A percentile compares a stretch with the other conserved stretches of the same genome.
phyloP scores from a whole-genome alignment of 495 filamentous ascomycete species.

The Neurospora sp. region DNA sequence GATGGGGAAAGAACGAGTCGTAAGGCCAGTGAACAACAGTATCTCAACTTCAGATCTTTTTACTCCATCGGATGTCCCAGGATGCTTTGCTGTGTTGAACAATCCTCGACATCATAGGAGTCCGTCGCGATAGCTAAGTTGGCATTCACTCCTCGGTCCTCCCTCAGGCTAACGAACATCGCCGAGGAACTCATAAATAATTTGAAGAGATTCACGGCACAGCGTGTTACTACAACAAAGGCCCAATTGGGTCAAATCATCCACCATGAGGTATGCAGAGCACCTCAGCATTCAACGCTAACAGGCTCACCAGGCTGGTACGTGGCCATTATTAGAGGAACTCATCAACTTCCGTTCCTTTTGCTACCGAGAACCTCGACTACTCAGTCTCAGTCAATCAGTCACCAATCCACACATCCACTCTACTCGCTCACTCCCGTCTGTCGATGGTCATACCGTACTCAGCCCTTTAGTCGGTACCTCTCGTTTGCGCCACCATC shows the following conservation, averaged over 20 bases:
- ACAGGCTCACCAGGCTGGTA: background rate
- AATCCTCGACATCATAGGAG: background rate
- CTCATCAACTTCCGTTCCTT: no score
- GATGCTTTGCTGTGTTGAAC: background rate
- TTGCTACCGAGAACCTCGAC: no score
- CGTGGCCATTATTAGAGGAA: background rate
- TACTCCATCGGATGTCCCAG: background rate
- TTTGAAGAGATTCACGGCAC: background rate
- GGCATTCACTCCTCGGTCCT: background rate
- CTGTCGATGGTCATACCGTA: background rate
- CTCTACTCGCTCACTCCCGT: background rate
- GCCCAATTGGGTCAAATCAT: background rate
- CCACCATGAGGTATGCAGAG: no score
- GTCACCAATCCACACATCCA: background rate
- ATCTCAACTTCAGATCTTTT: background rate
- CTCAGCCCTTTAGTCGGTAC: background rate
- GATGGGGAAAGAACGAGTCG: background rate
- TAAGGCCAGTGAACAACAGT: background rate
- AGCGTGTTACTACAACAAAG: background rate
- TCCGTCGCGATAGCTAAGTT: background rate
- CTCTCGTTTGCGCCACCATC: background rate
- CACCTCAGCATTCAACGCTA: background rate
- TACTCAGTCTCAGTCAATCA: background rate
- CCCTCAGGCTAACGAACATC: background rate
- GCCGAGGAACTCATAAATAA: background rate